Conservation (phyloP, 2,329 filamentous ascomycete genomes). For the Aureobasidium namibiae region DNA sequence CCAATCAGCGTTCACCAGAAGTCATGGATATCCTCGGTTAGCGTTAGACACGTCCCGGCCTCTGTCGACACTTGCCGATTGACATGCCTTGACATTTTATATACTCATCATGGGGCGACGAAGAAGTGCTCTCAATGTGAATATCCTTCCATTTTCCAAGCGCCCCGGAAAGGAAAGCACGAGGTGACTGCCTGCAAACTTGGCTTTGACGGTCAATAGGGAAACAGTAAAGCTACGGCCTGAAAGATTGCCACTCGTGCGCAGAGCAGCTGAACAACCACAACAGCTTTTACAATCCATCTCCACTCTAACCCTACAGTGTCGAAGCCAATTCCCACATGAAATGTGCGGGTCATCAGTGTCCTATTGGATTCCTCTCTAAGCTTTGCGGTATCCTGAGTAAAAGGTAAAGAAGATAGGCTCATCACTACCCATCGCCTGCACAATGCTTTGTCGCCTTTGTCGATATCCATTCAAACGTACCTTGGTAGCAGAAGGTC, state of each 20-base stretch:
- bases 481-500: too few relatives aligned
- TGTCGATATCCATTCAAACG: too few relatives aligned
- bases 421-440: background rate
- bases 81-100: background rate
- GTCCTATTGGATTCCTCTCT: background rate
- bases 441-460: too few relatives aligned
- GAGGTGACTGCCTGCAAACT: too few relatives aligned
- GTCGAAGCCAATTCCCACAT: background rate
- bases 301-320: background rate
- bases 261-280: background rate
- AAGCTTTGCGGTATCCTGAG: background rate
- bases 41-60: background rate
- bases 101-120: too few relatives aligned
- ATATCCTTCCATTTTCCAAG: background rate
- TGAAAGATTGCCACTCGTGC: background rate
- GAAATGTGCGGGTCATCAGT: background rate
- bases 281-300: background rate
- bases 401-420: background rate
- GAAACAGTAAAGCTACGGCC: background rate
- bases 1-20: background rate
- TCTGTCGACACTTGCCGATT: conserved; percentile 1
- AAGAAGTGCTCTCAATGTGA: too few relatives aligned
- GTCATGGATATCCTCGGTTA: background rate
- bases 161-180: background rate
- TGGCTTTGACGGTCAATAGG: background rate